These are phyloP conservation scores for Mycena epipterygia DNA, from an alignment of 768 basidiomycete genomes.

Conservation along the genomic window DNA sequence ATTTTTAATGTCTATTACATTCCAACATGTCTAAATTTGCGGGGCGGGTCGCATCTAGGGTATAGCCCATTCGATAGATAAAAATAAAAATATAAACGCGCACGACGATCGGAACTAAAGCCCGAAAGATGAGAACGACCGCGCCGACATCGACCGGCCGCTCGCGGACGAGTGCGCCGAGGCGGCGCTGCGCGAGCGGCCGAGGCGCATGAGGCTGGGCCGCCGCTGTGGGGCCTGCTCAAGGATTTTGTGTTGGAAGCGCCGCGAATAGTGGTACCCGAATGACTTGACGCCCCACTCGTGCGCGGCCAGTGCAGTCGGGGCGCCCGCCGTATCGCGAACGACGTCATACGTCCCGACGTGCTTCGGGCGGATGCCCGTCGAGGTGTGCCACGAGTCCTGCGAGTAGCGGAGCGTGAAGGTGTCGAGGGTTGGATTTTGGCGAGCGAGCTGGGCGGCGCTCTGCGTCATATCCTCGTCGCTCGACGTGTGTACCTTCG, in stretches of 20 bases:
- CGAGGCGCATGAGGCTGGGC: conserved; percentile 23
- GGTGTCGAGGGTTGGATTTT: conserved; percentile 48
- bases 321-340: neutral
- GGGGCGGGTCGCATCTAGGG: neutral
- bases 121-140: conserved; percentile 2
- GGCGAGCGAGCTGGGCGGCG: conserved; percentile 46
- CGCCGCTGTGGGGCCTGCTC: neutral
- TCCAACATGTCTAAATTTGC: too few relatives aligned
- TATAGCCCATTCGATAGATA: neutral
- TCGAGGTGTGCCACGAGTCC: conserved; percentile 53
- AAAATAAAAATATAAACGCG: neutral
- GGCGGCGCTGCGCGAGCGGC: conserved; percentile 10
- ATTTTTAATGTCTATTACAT: too few relatives aligned
- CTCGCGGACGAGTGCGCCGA: conserved; percentile 3
- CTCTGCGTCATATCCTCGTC: conserved; percentile 51
- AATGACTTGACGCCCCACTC: conserved; percentile 17
- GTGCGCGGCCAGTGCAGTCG: neutral
- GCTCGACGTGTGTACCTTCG: conserved; percentile 51
- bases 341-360: conserved; percentile 47
- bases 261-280: conserved; percentile 7
- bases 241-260: conserved; percentile 1
- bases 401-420: conserved; percentile 51
- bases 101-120: neutral
- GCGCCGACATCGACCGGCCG: neutral
- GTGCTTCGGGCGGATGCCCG: conserved; percentile 47